These are phyloP conservation scores for Stagonosporopsis cucurbitacearum DNA, from an alignment of 2,329 filamentous ascomycete species.

Conservation along the genomic window DNA sequence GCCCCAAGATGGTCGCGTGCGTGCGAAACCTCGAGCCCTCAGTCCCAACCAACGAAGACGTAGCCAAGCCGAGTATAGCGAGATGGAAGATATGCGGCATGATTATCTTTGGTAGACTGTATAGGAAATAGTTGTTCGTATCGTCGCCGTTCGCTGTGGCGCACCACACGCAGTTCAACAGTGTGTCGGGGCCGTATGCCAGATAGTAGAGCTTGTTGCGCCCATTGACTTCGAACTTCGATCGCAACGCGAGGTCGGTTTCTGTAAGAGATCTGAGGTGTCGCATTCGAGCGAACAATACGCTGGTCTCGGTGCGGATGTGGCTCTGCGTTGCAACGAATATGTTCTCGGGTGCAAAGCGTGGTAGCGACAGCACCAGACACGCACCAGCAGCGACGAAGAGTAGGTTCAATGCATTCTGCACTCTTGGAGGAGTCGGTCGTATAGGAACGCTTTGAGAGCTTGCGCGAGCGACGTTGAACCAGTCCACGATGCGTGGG, in stretches of 20 bases:
- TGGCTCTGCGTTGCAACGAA: slow-evolving; percentile 80
- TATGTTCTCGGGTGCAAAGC: slow-evolving; percentile 78
- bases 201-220: slow-evolving; percentile 82
- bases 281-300: slow-evolving; percentile 79
- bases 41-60: slow-evolving; percentile 70
- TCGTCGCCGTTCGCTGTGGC: slow-evolving; percentile 64
- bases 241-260: slow-evolving; percentile 69
- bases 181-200: slow-evolving; percentile 75
- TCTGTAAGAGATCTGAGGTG: slow-evolving; percentile 64
- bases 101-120: slow-evolving; percentile 75
- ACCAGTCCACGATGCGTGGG: slow-evolving; percentile 69
- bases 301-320: slow-evolving; percentile 82
- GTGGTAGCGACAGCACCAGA: slow-evolving; percentile 69
- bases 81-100: slow-evolving; percentile 84
- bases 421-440: slow-evolving; percentile 61
- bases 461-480: slow-evolving; percentile 60
- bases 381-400: slow-evolving; percentile 60
- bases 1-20: slow-evolving; percentile 68
- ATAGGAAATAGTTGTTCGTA: slow-evolving; percentile 75
- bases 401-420: slow-evolving; percentile 67
- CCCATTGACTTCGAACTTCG: slow-evolving; percentile 64
- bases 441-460: slow-evolving; percentile 58
- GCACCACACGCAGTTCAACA: slow-evolving; percentile 85
- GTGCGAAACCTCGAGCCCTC: slow-evolving; percentile 73
- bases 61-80: slow-evolving; percentile 72